Evolutionary conservation across 2,329 filamentous ascomycete species (phyloP), one percentile per base, ranked within the genome.

Genomic region (Periconia digitata): DNA sequence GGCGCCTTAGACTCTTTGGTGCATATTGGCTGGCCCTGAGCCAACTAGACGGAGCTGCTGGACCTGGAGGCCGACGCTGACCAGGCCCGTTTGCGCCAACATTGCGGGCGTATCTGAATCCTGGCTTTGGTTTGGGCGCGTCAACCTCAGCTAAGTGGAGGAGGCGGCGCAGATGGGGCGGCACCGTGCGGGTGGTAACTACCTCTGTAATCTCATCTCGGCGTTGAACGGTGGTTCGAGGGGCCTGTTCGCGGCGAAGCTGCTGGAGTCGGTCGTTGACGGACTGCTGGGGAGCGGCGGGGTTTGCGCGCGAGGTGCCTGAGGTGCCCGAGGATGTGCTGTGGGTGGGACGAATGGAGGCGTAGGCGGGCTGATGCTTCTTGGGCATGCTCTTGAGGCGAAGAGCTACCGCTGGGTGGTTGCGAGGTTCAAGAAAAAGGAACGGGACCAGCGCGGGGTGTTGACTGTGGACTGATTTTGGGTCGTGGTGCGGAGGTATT

Each of bases 251-350:
- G 43, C 69, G 71, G 16, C 76, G 74, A 10, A 78, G 68, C 53
- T 76, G 74, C 39, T 70, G 67, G 43, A 79, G 72, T 36, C 73
- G 73, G 58, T 78, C 72, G 58, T 76, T 79, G 55, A 79, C 76
- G n/a, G 66, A 66, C 32, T 60, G 64, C 8, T 36, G 41, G 4
- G 43, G 12, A 4, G 47, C 23, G 13, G 47, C 36, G n/a, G 40
- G n/a, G 66, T 66, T 37, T 61, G 64, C 16, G 45, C 13, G 6
- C 7, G 49, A 21, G 10, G 44, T 22, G 17, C 43, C 17, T 17
- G 39, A 16, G n/a, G 38, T 29, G 2, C 42, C 10, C 21, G 36
- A 34, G 8, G 32, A 40, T n/a, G 23, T n/a, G 39, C 23, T 38
- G 41, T 22, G 18, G 8, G 59, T 62, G 27, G 71, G 72, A 58